A percentile compares a stretch with the other conserved stretches of the same genome.
Conservation (phyloP, 495 filamentous ascomycete genomes). For the Lophium mytilinum region DNA sequence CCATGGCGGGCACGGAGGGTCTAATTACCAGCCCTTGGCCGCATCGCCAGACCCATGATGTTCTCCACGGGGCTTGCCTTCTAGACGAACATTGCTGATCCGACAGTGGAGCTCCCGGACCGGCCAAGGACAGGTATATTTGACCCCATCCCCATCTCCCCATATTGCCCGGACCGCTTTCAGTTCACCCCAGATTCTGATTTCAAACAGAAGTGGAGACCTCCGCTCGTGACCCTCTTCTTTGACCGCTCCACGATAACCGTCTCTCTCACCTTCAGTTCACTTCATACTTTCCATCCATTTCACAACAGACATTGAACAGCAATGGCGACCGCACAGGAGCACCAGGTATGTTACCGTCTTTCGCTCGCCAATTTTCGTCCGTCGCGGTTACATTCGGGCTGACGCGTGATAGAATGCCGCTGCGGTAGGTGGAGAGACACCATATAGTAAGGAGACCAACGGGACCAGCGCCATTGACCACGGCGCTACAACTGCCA, state of each 20-base stretch:
- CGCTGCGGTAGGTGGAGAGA: slow-evolving; percentile 1
- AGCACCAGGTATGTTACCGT: slow-evolving; percentile 8
- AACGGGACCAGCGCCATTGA: slow-evolving; percentile 22
- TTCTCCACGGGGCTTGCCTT: slow-evolving; percentile 15
- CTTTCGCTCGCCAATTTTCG: not conserved
- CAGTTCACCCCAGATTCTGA: slow-evolving; percentile 3
- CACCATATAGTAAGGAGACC: slow-evolving; percentile 5
- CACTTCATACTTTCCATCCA: not conserved
- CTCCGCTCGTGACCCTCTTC: not conserved
- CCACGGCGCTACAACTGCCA: not conserved
- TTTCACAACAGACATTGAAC: not conserved
- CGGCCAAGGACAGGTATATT: slow-evolving; percentile 17
- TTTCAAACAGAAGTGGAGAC: not conserved
- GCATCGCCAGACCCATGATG: slow-evolving; percentile 2
- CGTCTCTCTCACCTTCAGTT: not conserved
- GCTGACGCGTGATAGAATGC: not conserved
- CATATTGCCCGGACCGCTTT: slow-evolving; percentile 8
- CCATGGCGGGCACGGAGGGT: slow-evolving; percentile 8
- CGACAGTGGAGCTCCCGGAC: slow-evolving; percentile 15
- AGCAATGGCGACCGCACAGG: slow-evolving; percentile 20
- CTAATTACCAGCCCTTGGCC: slow-evolving; percentile 12
- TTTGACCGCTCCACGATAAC: slow-evolving; percentile 10
- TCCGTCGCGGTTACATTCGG: not conserved
- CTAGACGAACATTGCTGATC: not conserved
- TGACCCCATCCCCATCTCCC: slow-evolving; percentile 13